A percentile compares a stretch with the other conserved stretches of the same genome.
Conservation (phyloP, 1,284 basidiomycete species). For the Coniophora puteana region DNA sequence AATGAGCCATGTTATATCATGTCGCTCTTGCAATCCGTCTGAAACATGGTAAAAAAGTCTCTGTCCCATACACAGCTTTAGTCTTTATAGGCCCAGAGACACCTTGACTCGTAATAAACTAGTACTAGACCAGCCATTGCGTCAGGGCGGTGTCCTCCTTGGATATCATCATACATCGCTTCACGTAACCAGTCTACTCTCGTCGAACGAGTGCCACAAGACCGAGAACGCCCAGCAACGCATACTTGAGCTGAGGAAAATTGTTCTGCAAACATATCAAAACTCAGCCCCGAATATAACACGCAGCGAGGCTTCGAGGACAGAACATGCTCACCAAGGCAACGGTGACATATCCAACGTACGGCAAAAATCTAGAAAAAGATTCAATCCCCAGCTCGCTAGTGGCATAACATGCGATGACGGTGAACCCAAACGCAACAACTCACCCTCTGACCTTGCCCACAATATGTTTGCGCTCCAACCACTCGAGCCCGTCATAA, state of each 20-base stretch:
- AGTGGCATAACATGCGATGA: slow-evolving; percentile 1
- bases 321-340: slow-evolving; percentile 64
- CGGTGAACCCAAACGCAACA: neutral
- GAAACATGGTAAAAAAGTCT: too few relatives aligned
- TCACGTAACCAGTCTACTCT: too few relatives aligned
- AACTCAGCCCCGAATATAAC: neutral
- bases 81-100: too few relatives aligned
- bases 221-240: slow-evolving; percentile 74
- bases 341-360: slow-evolving; percentile 94
- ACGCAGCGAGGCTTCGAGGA: slow-evolving; percentile 3
- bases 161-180: too few relatives aligned
- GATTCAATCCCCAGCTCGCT: neutral
- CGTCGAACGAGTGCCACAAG: slow-evolving; percentile 78
- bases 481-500: slow-evolving; percentile 85
- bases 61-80: too few relatives aligned
- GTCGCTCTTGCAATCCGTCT: too few relatives aligned
- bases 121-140: too few relatives aligned
- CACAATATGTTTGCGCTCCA: slow-evolving; percentile 83
- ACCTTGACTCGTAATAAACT: too few relatives aligned
- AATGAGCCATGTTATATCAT: too few relatives aligned
- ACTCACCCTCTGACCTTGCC: slow-evolving; percentile 92
- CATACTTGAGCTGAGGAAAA: slow-evolving; percentile 94
- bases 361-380: slow-evolving; percentile 75
- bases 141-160: too few relatives aligned
- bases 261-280: slow-evolving; percentile 65